Conservation (phyloP, 1,284 basidiomycete genomes). For the Ganoderma resinaceum region DNA sequence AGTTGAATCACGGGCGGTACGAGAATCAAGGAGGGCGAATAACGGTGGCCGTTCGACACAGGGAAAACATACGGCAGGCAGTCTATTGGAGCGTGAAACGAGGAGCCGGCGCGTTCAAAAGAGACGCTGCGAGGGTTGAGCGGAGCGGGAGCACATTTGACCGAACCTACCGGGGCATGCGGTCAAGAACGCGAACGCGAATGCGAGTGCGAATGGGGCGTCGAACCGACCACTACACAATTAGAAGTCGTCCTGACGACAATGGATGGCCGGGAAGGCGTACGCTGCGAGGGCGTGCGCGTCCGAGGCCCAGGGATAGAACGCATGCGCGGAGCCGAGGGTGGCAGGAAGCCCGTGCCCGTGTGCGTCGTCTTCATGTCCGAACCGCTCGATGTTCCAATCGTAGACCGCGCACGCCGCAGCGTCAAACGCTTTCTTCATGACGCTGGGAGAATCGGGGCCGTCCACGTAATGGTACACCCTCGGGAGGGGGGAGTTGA, state of each 20-base stretch:
- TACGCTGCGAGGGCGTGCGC: constrained; percentile 11
- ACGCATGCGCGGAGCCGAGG: constrained; percentile 22
- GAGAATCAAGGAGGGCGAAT: constrained; percentile 4
- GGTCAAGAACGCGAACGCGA: background rate
- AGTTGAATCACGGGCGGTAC: constrained; percentile 32
- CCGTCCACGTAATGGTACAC: constrained; percentile 27
- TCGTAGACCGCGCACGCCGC: constrained; percentile 22
- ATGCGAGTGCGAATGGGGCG: background rate
- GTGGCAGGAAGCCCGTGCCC: constrained; percentile 14
- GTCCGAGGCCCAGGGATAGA: constrained; percentile 19
- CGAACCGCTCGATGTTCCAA: constrained; percentile 18
- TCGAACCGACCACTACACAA: constrained; percentile 20
- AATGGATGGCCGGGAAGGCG: constrained; percentile 18
- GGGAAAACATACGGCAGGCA: constrained; percentile 13
- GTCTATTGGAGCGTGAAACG: constrained; percentile 3
- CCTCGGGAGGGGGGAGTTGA: constrained; percentile 24
- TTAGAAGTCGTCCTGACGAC: constrained; percentile 36
- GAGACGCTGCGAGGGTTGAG: constrained; percentile 21
- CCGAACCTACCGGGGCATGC: constrained; percentile 19
- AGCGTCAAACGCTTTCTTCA: constrained; percentile 40
- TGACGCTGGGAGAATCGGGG: constrained; percentile 31
- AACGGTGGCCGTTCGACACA: constrained; percentile 9
- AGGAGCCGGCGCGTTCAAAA: constrained; percentile 11
- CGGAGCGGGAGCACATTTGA: constrained; percentile 10
- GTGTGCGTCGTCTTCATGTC: constrained; percentile 27